A percentile compares a stretch with the other conserved stretches of the same genome.
Conservation (phyloP, 306 rosid species). For the Prunus mume region DNA sequence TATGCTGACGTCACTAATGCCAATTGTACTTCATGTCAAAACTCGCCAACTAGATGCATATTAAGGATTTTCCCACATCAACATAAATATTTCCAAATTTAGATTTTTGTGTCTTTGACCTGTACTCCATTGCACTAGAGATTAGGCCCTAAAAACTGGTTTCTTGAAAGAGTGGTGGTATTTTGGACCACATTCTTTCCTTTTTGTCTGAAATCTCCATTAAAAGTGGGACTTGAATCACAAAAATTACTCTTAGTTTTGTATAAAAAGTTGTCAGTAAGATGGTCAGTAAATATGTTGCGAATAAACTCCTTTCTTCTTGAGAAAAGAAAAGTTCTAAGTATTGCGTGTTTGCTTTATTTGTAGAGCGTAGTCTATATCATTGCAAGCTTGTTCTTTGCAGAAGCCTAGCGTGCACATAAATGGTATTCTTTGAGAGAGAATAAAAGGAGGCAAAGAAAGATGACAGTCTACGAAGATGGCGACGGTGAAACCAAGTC, state of each 20-base stretch:
- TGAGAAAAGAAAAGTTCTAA: neutral
- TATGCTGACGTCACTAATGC: neutral
- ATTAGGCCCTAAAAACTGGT: neutral
- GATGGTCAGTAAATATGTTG: neutral
- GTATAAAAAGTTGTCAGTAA: neutral
- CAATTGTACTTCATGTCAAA: neutral
- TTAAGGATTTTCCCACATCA: neutral
- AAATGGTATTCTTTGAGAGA: neutral
- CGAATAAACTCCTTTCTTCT: neutral
- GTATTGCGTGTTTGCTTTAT: neutral
- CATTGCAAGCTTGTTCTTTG: neutral
- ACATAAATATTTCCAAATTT: neutral
- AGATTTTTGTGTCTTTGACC: constrained; percentile 11
- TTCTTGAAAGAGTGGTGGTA: neutral
- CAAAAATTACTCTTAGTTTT: neutral
- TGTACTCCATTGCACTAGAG: neutral
- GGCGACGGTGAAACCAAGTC: neutral
- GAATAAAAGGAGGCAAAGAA: neutral
- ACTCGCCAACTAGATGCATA: neutral
- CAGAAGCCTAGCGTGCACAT: neutral
- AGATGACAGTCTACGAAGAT: neutral
- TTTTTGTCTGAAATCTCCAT: neutral
- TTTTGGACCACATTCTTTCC: constrained; percentile 6
- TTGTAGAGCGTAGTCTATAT: neutral
- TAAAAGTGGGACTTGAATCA: neutral